These are phyloP conservation scores for Quercus parvula DNA, from an alignment of 306 rosid genomes.

Conservation along the genomic window DNA sequence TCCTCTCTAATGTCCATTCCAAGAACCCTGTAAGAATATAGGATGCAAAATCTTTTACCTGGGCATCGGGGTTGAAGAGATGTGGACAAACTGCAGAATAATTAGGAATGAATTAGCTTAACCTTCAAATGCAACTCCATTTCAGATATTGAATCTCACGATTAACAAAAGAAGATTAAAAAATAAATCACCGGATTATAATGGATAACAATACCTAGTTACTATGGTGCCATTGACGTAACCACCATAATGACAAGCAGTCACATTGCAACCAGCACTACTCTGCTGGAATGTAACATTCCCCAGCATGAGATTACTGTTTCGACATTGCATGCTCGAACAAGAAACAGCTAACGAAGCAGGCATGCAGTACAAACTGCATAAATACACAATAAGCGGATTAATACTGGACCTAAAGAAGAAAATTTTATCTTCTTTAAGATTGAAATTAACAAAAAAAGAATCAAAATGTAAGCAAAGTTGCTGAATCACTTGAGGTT, in stretches of 20 bases:
- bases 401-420: not conserved
- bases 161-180: conserved; percentile 8
- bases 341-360: conserved; percentile 94
- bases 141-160: conserved; percentile 1
- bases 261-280: conserved; percentile 88
- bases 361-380: conserved; percentile 95
- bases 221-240: conserved; percentile 72
- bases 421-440: not conserved
- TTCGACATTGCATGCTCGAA: conserved; percentile 94
- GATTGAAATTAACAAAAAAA: conserved; percentile 1
- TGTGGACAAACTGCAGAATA: conserved; percentile 59
- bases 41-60: conserved; percentile 42
- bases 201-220: conserved; percentile 52
- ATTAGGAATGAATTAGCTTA: conserved; percentile 18
- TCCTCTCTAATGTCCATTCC: conserved; percentile 7
- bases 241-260: conserved; percentile 81
- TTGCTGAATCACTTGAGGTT: conserved; percentile 61
- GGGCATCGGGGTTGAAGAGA: conserved; percentile 97
- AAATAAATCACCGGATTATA: not conserved
- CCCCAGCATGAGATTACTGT: conserved; percentile 87
- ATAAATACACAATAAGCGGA: conserved; percentile 7
- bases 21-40: not conserved
- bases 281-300: conserved; percentile 70
- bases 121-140: not conserved
- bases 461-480: conserved; percentile 1